These are phyloP conservation scores for Hermanozyma aechmeae DNA, from an alignment of 805 yeast genomes.

Conservation along the genomic window DNA sequence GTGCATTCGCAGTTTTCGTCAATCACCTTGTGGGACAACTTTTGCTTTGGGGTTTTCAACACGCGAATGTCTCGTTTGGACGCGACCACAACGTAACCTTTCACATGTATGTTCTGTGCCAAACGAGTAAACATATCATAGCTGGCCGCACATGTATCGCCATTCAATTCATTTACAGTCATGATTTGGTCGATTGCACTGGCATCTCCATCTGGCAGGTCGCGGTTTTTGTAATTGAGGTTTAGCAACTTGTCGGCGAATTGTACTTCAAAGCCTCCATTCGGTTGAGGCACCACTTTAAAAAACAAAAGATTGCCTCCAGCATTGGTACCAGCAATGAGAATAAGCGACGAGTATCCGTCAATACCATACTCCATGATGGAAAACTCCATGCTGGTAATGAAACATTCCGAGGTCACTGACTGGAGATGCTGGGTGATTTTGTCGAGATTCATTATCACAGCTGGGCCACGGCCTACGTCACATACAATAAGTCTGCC, in stretches of 20 bases:
- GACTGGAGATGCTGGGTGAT: constrained; percentile 22
- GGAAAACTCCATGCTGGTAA: constrained; percentile 64
- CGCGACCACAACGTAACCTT: constrained; percentile 51
- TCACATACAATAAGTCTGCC: constrained; percentile 76
- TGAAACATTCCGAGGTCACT: constrained; percentile 21
- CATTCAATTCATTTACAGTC: constrained; percentile 50
- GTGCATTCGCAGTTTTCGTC: constrained; percentile 35
- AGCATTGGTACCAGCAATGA: constrained; percentile 66
- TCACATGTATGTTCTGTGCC: constrained; percentile 50
- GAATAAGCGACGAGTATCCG: constrained; percentile 58
- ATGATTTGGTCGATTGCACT: constrained; percentile 45
- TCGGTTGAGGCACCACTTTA: constrained; percentile 52
- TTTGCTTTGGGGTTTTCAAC: constrained; percentile 49
- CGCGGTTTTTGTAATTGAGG: constrained; percentile 22
- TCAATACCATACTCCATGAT: constrained; percentile 62
- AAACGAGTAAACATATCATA: constrained; percentile 48
- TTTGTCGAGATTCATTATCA: constrained; percentile 37
- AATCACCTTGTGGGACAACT: constrained; percentile 54
- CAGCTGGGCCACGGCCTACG: constrained; percentile 62
- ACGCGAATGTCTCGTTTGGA: constrained; percentile 57
- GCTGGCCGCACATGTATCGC: constrained; percentile 58
- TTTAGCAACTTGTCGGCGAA: constrained; percentile 34
- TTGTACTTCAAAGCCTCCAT: constrained; percentile 52
- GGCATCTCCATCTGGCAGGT: constrained; percentile 34
- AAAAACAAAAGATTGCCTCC: constrained; percentile 62